Base-by-base conservation (phyloP, 495 filamentous ascomycete species). In the Talaromyces wortmannii region DNA sequence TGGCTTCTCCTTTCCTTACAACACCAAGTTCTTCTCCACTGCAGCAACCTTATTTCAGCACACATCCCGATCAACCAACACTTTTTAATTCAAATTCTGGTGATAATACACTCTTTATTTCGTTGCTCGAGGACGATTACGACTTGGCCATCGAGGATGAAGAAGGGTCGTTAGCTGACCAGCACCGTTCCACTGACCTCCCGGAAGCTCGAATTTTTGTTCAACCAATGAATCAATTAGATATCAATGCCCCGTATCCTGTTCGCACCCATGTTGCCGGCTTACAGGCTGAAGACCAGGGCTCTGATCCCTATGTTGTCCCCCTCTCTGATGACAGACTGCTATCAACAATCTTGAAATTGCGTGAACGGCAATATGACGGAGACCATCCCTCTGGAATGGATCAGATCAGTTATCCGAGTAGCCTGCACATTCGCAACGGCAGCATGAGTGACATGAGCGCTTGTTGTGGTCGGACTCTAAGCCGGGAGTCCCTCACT, bases 331-430 rank as follows among this genome's bases (percentile, higher is more conserved):
- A 86, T 48, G 94, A 88, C 64, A 86, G 84, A 45, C 83, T 84
- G 40, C 74, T 97, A 7, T 83, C 85, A 5, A 87, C 83, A 7
- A 71, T 97, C 3, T 72, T 96, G 52, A 95, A 89, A 66, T 77
- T 95, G 10, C 87, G 92, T 60, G 79, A 81, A 52, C 53, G 68
- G 33, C 62, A 73, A 46, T 64, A 67, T 15, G 18, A 29, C 31
- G 40, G 30, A 43, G 36, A 56, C 16, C n/a, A 52, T 2, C 12
- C 12, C n/a, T n/a, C n/a, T 15, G 44, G n/a, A 11, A 18, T 33
- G 29, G 47, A 50, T 10, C 51, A 59, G 57, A 47, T 50, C 42
- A 40, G 61, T 56, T 45, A 57, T 64, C 33, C 57, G 45, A 42
- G 45, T 29, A 53, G 17, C 43, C 61, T 36, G 71, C 54, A 68